phyloP scores from a whole-genome alignment of 2,329 filamentous ascomycete genomes.

The Trichocomaceae sp. region DNA sequence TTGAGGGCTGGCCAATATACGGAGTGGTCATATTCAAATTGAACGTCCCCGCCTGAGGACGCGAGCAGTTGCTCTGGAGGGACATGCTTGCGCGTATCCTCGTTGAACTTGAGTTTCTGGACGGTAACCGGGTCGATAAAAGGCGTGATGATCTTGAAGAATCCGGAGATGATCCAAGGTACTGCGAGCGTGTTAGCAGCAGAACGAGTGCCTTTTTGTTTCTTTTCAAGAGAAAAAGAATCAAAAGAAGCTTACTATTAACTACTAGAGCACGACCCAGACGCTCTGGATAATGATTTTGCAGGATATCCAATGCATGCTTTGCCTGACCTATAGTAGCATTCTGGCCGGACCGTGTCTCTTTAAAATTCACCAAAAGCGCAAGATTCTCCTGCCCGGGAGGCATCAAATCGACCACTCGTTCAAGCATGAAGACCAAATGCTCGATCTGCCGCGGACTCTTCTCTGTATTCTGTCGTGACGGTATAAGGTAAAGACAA shows the following conservation, averaged over 20 bases:
- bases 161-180: constrained; percentile 83
- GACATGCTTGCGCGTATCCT: constrained; percentile 76
- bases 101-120: constrained; percentile 96
- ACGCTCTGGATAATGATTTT: constrained; percentile 92
- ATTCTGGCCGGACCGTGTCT: constrained; percentile 66
- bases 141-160: constrained; percentile 92
- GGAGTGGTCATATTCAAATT: constrained; percentile 86
- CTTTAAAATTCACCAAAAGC: constrained; percentile 86
- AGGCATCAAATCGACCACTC: constrained; percentile 78
- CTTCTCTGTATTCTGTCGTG: constrained; percentile 83
- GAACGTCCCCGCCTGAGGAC: constrained; percentile 67
- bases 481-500: constrained; percentile 84
- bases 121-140: constrained; percentile 94
- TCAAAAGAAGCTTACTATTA: constrained; percentile 56
- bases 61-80: constrained; percentile 76
- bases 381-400: constrained; percentile 79
- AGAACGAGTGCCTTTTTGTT: not conserved
- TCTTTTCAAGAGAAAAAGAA: not conserved
- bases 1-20: constrained; percentile 84
- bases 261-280: constrained; percentile 83
- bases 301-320: constrained; percentile 82
- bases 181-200: constrained; percentile 45
- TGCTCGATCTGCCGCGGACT: constrained; percentile 86
- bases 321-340: constrained; percentile 70
- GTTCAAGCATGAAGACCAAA: constrained; percentile 91